phyloP scores from a whole-genome alignment of 176 grass and related monocot species.

The Pontederia crassipes region DNA sequence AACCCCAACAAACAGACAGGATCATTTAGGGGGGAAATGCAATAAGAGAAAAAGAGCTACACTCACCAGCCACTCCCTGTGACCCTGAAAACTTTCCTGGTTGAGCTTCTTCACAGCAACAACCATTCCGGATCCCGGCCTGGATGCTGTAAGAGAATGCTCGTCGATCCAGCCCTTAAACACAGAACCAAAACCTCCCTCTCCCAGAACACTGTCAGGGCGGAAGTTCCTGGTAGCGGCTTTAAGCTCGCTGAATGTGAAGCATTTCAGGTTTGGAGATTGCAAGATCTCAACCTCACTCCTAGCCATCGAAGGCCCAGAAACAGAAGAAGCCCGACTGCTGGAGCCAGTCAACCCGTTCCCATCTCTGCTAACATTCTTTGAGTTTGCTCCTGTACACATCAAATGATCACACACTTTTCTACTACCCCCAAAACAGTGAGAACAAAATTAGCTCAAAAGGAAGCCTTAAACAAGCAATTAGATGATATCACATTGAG shows the following conservation, averaged over 20 bases:
- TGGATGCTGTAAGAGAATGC: conserved; percentile 52
- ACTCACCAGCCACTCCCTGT: conserved; percentile 92
- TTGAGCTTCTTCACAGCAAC: conserved; percentile 98
- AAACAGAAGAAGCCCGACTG: conserved; percentile 46
- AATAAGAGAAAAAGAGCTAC: not conserved
- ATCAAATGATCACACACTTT: conserved; percentile 3
- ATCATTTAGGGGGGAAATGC: not conserved
- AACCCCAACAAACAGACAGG: too few species aligned
- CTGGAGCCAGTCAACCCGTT: conserved; percentile 37
- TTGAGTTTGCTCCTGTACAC: conserved; percentile 50
- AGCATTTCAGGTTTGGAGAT: conserved; percentile 64
- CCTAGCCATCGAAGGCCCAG: conserved; percentile 50
- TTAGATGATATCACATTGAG: too few species aligned
- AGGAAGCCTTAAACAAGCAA: too few species aligned
- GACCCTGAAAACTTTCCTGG: conserved; percentile 77
- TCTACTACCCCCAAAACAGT: not conserved
- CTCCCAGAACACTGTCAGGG: conserved; percentile 63
- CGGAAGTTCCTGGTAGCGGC: conserved; percentile 78
- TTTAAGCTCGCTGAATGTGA: conserved; percentile 67
- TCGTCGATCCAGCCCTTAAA: conserved; percentile 96
- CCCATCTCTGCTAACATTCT: conserved; percentile 36
- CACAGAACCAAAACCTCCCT: conserved; percentile 82
- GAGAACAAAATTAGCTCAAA: not conserved
- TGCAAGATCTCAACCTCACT: conserved; percentile 77
- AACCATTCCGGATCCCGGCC: conserved; percentile 63